These are phyloP conservation scores for Leptographium galeiforme DNA, from an alignment of 2,329 filamentous ascomycete species.

Conservation along the genomic window DNA sequence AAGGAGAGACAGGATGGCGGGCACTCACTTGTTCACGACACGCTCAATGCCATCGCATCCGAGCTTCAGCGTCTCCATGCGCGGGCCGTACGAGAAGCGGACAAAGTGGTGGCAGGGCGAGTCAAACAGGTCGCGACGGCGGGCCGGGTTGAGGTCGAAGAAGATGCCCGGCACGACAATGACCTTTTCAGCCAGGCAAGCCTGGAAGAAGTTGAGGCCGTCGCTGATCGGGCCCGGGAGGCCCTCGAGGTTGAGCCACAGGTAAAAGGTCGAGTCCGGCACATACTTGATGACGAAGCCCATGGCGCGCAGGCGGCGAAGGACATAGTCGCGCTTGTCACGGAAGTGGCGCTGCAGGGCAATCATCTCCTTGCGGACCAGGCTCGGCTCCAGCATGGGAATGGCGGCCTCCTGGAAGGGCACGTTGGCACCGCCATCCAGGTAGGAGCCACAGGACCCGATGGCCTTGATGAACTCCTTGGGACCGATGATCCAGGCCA, in stretches of 20 bases:
- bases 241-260: slow-evolving; percentile 56
- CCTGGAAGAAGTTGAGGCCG: slow-evolving; percentile 93
- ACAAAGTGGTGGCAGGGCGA: slow-evolving; percentile 90
- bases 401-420: slow-evolving; percentile 92
- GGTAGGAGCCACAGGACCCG: slow-evolving; percentile 81
- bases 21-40: slow-evolving; percentile 57
- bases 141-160: slow-evolving; percentile 88
- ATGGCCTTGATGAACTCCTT: slow-evolving; percentile 95
- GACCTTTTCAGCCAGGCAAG: slow-evolving; percentile 83
- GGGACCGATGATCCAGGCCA: slow-evolving; percentile 89
- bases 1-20: neutral
- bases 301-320: slow-evolving; percentile 66
- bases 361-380: slow-evolving; percentile 75
- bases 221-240: slow-evolving; percentile 76
- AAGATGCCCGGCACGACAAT: slow-evolving; percentile 97
- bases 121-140: slow-evolving; percentile 83
- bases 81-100: slow-evolving; percentile 71
- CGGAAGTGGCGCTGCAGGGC: slow-evolving; percentile 82
- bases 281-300: slow-evolving; percentile 76
- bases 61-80: slow-evolving; percentile 63
- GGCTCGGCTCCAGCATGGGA: slow-evolving; percentile 75
- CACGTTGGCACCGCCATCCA: slow-evolving; percentile 87
- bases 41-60: slow-evolving; percentile 77
- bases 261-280: slow-evolving; percentile 88
- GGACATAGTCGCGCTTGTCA: slow-evolving; percentile 84